Evolutionary conservation across 176 grass and related monocot genomes (phyloP).

Genomic region (Paspalum vaginatum): DNA sequence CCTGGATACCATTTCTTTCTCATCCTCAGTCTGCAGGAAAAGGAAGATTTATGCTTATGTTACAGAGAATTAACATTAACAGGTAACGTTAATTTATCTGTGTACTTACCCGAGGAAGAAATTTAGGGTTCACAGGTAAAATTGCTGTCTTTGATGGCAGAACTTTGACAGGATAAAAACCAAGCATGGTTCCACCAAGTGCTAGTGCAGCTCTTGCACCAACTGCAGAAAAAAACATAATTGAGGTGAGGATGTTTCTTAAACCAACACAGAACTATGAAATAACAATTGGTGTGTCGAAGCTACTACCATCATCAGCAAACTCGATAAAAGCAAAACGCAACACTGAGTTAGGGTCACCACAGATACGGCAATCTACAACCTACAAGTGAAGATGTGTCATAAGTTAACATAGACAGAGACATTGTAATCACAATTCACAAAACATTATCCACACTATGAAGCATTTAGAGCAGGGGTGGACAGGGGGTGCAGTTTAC

Average conservation of each 20-base stretch:
- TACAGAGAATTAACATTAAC: background rate
- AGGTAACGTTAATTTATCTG: background rate
- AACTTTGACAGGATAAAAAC: conserved; percentile 94
- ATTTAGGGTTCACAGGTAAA: conserved; percentile 96
- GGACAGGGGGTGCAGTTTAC: conserved; percentile 5
- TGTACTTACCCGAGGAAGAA: conserved; percentile 79
- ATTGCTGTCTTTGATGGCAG: conserved; percentile 95
- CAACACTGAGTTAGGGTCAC: conserved; percentile 87
- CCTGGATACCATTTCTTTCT: conserved; percentile 97
- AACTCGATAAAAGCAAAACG: conserved; percentile 99
- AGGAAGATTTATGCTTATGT: conserved; percentile 22
- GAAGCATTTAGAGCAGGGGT: background rate
- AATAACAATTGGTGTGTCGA: conserved; percentile 17
- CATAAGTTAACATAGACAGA: conserved; percentile 23
- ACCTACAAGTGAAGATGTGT: conserved; percentile 57
- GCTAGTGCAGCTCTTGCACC: conserved; percentile 83
- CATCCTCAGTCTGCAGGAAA: conserved; percentile 74
- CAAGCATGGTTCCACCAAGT: conserved; percentile 83
- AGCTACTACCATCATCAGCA: conserved; percentile 81
- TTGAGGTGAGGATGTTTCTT: conserved; percentile 26
- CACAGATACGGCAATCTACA: conserved; percentile 95
- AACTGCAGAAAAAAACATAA: conserved; percentile 57
- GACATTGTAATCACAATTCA: conserved; percentile 4
- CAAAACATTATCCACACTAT: background rate
- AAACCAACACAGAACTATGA: background rate